phyloP scores from a whole-genome alignment of 805 yeast species.

The Schwanniomyces sp. region DNA sequence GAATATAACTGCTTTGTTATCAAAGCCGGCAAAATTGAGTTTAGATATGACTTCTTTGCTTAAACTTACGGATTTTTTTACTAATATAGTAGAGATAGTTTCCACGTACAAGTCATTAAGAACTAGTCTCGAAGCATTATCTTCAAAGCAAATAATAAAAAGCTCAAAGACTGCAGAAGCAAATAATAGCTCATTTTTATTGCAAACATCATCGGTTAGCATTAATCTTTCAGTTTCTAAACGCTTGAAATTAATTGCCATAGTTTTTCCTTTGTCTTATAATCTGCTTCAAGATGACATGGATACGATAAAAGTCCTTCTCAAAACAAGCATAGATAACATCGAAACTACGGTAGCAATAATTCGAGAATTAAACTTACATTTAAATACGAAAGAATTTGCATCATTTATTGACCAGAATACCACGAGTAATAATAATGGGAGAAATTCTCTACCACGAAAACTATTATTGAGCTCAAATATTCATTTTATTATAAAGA shows the following conservation, averaged over 20 bases:
- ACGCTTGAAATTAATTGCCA: slow-evolving; percentile 15
- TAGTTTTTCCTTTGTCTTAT: slow-evolving; percentile 46
- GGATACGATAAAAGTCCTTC: slow-evolving; percentile 29
- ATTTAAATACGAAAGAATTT: slow-evolving; percentile 24
- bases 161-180: background rate
- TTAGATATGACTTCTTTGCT: slow-evolving; percentile 22
- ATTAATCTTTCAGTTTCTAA: slow-evolving; percentile 20
- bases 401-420: slow-evolving; percentile 16
- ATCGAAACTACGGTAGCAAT: slow-evolving; percentile 15
- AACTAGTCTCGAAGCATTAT: slow-evolving; percentile 5
- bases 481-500: slow-evolving; percentile 11
- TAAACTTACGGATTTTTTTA: slow-evolving; percentile 24
- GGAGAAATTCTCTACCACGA: slow-evolving; percentile 16
- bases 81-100: slow-evolving; percentile 20
- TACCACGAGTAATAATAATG: slow-evolving; percentile 4
- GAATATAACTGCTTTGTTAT: slow-evolving; percentile 42
- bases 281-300: slow-evolving; percentile 33
- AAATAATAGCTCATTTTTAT: slow-evolving; percentile 17
- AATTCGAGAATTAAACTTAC: slow-evolving; percentile 24
- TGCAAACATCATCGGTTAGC: slow-evolving; percentile 41
- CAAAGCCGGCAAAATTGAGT: slow-evolving; percentile 36
- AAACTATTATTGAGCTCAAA: slow-evolving; percentile 15
- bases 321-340: slow-evolving; percentile 11
- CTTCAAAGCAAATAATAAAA: background rate
- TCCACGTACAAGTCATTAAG: slow-evolving; percentile 16